These are phyloP conservation scores for Dalbergia cultrata DNA, from an alignment of 306 rosid species.

Conservation along the genomic window DNA sequence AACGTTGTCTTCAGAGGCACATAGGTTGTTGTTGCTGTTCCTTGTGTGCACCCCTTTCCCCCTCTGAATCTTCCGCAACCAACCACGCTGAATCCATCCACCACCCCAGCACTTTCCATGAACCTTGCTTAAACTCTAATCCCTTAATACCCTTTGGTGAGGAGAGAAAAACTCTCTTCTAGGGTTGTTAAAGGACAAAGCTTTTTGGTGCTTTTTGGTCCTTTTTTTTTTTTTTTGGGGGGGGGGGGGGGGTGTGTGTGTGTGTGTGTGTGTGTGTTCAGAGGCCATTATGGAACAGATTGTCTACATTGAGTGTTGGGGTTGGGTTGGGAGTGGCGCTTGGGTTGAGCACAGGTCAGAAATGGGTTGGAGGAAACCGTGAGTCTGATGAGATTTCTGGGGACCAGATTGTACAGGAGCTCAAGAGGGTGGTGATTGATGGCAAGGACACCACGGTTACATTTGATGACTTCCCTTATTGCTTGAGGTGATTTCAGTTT, in stretches of 20 bases:
- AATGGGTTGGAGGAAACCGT: slow-evolving; percentile 79
- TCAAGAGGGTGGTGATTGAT: slow-evolving; percentile 68
- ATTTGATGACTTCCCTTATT: slow-evolving; percentile 86
- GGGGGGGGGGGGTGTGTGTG: too few species aligned
- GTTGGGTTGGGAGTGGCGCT: slow-evolving; percentile 95
- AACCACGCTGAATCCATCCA: background rate
- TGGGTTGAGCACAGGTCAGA: slow-evolving; percentile 83
- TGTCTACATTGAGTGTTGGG: slow-evolving; percentile 97
- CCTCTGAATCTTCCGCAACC: slow-evolving; percentile 40
- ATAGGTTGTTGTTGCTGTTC: too few species aligned
- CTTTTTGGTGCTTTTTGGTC: too few species aligned
- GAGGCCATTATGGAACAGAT: slow-evolving; percentile 78
- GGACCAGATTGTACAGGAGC: slow-evolving; percentile 79
- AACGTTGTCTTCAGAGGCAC: slow-evolving; percentile 53
- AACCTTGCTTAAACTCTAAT: slow-evolving; percentile 7
- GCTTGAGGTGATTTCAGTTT: slow-evolving; percentile 68
- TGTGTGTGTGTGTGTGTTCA: too few species aligned
- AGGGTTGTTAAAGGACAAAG: slow-evolving; percentile 39
- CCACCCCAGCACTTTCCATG: background rate
- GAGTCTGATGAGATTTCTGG: slow-evolving; percentile 67
- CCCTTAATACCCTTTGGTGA: slow-evolving; percentile 44
- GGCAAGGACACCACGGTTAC: slow-evolving; percentile 67
- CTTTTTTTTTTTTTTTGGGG: too few species aligned
- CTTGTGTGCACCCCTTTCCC: slow-evolving; percentile 38
- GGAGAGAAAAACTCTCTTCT: slow-evolving; percentile 28